phyloP scores from a whole-genome alignment of 805 yeast genomes.

The Candida insectalens region DNA sequence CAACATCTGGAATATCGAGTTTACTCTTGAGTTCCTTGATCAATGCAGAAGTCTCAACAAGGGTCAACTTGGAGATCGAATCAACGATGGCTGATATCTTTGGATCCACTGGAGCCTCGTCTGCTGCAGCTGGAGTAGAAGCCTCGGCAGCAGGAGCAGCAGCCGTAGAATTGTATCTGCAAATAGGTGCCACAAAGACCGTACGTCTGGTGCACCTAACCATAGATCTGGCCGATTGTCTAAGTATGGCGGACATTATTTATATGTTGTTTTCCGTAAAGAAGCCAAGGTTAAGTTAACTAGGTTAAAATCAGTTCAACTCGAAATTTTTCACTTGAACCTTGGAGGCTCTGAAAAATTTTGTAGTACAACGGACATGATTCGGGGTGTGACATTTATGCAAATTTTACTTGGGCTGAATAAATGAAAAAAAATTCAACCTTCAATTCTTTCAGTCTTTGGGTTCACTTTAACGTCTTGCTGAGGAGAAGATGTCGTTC shows the following conservation, averaged over 20 bases:
- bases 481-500: conserved; percentile 64
- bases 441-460: no score
- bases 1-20: conserved; percentile 88
- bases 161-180: conserved; percentile 41
- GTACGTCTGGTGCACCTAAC: conserved; percentile 11
- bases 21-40: conserved; percentile 70
- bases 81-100: conserved; percentile 83
- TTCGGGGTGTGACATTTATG: no score
- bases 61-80: conserved; percentile 81
- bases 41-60: conserved; percentile 85
- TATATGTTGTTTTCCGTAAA: no score
- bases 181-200: conserved; percentile 6
- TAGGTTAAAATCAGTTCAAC: no score
- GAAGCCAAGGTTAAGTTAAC: no score
- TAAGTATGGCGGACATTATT: conserved; percentile 2
- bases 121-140: conserved; percentile 76
- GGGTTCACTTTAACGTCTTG: no score
- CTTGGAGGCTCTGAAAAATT: no score
- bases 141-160: conserved; percentile 34
- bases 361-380: no score
- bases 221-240: conserved; percentile 14
- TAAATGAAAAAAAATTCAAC: no score
- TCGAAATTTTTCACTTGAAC: no score
- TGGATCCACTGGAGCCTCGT: conserved; percentile 84
- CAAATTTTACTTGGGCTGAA: no score